Evolutionary conservation across 192 early-diverging fungal genomes (phyloP), one percentile per base, ranked within the genome.

Genomic region (Coemansia sp.): DNA sequence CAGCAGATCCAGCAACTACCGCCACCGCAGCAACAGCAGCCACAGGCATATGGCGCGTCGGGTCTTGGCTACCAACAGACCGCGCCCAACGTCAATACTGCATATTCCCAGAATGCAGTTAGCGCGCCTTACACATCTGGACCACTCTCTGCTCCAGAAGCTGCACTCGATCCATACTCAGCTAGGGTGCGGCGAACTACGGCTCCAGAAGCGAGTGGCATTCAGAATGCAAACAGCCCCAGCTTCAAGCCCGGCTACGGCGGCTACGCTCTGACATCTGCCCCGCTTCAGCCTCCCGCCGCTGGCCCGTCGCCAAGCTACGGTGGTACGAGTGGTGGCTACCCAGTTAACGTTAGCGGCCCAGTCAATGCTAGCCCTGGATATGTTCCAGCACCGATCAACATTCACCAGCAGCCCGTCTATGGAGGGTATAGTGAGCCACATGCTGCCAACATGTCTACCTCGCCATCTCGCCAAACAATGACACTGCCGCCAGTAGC

Each of bases 221-320:
- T 70, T 21, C 62, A 69, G 16, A 65, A 68, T 21, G 38, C 66
- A 17, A 65, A 37, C 16, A 62, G 21, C 65, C 37, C 72, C 4
- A 68, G 42, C 66, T 77, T 72, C 72, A 74, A 77, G 63, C 75
- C 72, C 0, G 80, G 69, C 0, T 77, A 82, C 55, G 75, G 75
- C 17, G 72, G 80, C 4, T 77, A 82, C 38, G 49, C 75, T 35
- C 57, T 74, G 33, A 47, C 70, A 3, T 40, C 70, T 33, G 74
- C 68, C 7, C 76, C 70, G 19, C 64, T 69, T 19, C 76, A 78
- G 63, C 9, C 14, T 19, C 17, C 69, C 7, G 35, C 23, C 3
- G 17, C 64, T 14, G 64, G 65, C 2, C 67, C 66, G 30, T 37
- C 62, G 7, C 58, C 57, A 21, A 73, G 68, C 7, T 70, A 71